phyloP scores from a whole-genome alignment of 2,329 filamentous ascomycete genomes.

The Keithomyces neogunnii region DNA sequence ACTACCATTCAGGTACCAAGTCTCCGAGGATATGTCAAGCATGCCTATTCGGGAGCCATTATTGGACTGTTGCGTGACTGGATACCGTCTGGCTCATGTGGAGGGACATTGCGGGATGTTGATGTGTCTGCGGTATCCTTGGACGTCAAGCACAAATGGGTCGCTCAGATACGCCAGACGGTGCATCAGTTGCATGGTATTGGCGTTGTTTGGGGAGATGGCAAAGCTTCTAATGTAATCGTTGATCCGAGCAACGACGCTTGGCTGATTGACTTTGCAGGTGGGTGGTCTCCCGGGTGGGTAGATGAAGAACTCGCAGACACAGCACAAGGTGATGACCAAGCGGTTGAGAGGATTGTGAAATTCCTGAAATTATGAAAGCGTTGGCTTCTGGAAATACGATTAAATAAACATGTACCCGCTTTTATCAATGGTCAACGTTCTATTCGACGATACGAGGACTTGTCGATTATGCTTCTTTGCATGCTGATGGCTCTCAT shows the following conservation, averaged over 20 bases:
- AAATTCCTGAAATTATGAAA: background rate
- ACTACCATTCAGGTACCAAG: background rate
- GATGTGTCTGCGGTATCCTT: constrained; percentile 1
- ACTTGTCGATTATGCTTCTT: no score
- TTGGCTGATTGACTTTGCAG: constrained; percentile 11
- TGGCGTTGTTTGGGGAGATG: constrained; percentile 11
- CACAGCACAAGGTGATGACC: constrained; percentile 8
- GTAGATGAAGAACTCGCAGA: constrained; percentile 8
- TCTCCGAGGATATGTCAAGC: constrained; percentile 3
- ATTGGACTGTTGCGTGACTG: constrained; percentile 7
- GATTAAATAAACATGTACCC: no score
- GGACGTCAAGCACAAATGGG: constrained; percentile 6
- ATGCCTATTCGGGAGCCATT: constrained; percentile 3
- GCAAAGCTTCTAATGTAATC: constrained; percentile 10
- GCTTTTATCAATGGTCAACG: no score
- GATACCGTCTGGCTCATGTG: background rate
- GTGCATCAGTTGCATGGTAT: constrained; percentile 6
- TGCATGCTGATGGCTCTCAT: no score
- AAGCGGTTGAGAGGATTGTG: constrained; percentile 8
- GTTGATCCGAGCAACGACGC: constrained; percentile 7
- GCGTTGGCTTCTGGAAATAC: no score
- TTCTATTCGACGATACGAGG: no score
- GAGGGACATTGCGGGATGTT: constrained; percentile 3
- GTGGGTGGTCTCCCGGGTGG: constrained; percentile 9
- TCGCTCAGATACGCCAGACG: constrained; percentile 7